Base-by-base conservation (phyloP, 2,329 filamentous ascomycete genomes). In the Epichloe baconii region DNA sequence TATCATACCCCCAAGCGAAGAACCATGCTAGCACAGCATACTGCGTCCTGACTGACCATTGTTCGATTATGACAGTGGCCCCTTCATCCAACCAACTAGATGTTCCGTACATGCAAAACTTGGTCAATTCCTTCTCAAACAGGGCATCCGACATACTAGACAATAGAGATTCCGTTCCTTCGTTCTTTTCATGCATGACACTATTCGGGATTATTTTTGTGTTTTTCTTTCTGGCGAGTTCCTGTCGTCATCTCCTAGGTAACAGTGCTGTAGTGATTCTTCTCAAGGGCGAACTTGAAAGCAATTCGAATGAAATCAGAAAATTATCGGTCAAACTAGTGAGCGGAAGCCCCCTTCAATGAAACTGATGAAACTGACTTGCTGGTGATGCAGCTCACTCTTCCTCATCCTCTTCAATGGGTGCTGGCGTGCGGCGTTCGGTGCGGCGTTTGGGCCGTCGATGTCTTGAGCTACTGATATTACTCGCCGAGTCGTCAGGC, bases 401-500 rank as follows among this genome's bases (percentile, higher is more conserved):
- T 37, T 88, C 71, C 0, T 75, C 71, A 58, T 91, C 86, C 63
- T 88, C 84, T 60, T 85, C 81, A 51, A 88, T 85, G 5, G 80
- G 78, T 14, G 84, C 85, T 1, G 85, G 85, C 19, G 84, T 88
- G 53, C 82, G 74, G 56, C 85, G 73, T 67, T 87, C 82, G 55
- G 77, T 79, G 59, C 80, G 76, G 61, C 82, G 72, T 72, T 84
- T 86, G 42, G 79, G 83, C 61, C 81, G 73, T 58, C 82, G 74
- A 61, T 84, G 75, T 58, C 84, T 68, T 49, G 82, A 83, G 62
- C 82, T 86, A 61, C 80, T 83, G 53, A 91, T 86, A 62, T 90
- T 89, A 66, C 85, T 89, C 23, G 86, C 86, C 50, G 79, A 85
- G 65, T 91, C 86, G 61, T 91, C 86, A 0, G 86, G 86, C 57